Conservation (phyloP, 805 yeast species). For the Pichia paraexigua region DNA sequence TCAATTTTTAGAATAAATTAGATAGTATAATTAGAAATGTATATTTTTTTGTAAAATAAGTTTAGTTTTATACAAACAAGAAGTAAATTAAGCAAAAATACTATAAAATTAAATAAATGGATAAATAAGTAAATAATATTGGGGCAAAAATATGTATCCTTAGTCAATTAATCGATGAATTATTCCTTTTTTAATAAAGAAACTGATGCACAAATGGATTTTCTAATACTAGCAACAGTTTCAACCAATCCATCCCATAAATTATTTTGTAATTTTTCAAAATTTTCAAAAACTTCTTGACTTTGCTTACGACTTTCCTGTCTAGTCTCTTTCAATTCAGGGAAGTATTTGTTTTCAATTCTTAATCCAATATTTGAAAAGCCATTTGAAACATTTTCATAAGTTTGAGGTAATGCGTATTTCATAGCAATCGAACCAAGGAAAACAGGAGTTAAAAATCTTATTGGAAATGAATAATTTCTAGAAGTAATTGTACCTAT, state of each 20-base stretch:
- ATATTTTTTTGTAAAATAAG: not conserved
- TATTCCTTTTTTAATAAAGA: conserved; percentile 2
- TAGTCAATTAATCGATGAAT: not conserved
- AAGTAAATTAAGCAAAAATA: not conserved
- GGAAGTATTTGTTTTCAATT: conserved; percentile 29
- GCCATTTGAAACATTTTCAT: conserved; percentile 23
- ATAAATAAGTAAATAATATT: not conserved
- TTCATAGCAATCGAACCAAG: conserved; percentile 41
- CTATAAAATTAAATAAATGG: not conserved
- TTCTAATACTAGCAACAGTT: conserved; percentile 8
- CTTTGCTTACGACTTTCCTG: conserved; percentile 8
- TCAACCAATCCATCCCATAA: conserved; percentile 9
- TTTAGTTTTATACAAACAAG: not conserved
- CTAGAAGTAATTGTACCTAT: conserved; percentile 48
- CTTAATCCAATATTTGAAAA: conserved; percentile 17
- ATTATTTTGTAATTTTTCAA: not conserved
- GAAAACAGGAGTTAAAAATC: conserved; percentile 44
- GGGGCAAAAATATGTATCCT: not conserved
- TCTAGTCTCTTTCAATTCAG: conserved; percentile 28
- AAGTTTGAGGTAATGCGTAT: conserved; percentile 45
- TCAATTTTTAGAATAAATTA: conserved; percentile 43
- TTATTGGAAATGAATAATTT: conserved; percentile 38
- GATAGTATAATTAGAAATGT: not conserved
- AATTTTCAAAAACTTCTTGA: not conserved
- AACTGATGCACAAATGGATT: not conserved